Evolutionary conservation across 139 green algal species (phyloP).

Genomic region (Protoeuglena noctilucae): DNA sequence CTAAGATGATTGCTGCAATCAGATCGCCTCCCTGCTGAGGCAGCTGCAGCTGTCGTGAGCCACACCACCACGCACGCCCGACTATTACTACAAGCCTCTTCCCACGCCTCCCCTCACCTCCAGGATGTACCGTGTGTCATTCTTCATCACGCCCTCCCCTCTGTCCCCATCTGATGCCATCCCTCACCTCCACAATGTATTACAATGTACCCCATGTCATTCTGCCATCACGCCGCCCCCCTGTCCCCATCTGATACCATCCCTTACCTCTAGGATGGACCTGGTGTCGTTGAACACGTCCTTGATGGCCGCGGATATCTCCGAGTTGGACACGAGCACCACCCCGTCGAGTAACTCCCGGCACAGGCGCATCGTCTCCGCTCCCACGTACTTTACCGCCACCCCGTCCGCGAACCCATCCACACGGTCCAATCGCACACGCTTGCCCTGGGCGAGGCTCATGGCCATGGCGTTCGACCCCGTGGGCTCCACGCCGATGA

Average conservation of each 20-base stretch:
- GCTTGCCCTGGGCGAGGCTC: constrained; percentile 41
- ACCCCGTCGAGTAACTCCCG: constrained; percentile 74
- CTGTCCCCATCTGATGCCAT: no score
- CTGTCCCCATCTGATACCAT: no score
- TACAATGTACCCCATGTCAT: no score
- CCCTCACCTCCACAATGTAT: no score
- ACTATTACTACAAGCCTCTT: constrained; percentile 24
- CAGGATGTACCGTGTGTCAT: constrained; percentile 7
- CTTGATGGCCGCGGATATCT: constrained; percentile 70
- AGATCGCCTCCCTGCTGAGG: no score
- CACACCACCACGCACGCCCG: no score
- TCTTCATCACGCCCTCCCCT: constrained; percentile 6
- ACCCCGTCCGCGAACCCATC: constrained; percentile 90
- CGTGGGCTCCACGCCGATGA: constrained; percentile 85
- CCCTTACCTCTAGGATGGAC: constrained; percentile 71
- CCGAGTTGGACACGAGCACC: constrained; percentile 71
- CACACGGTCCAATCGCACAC: constrained; percentile 57
- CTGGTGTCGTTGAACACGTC: constrained; percentile 75
- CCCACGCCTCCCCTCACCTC: constrained; percentile 16
- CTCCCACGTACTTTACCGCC: constrained; percentile 68
- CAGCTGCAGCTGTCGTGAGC: no score
- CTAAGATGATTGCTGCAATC: no score
- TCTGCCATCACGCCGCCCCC: no score
- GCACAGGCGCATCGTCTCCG: constrained; percentile 82
- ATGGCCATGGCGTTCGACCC: constrained; percentile 90